These are phyloP conservation scores for Rhizoctonia solani DNA, from an alignment of 1,284 basidiomycete genomes.

Conservation along the genomic window DNA sequence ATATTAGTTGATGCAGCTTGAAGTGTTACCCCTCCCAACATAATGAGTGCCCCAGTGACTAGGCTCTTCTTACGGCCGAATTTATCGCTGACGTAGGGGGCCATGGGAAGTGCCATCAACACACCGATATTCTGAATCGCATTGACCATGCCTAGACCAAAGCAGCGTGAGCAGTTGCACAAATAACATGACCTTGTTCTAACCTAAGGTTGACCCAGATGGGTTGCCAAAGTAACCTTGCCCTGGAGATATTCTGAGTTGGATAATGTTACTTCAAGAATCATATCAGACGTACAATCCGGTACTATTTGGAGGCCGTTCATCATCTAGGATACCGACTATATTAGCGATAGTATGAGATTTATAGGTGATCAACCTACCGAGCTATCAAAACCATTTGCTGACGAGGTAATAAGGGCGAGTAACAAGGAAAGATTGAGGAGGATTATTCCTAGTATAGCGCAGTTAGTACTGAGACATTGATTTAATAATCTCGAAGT, in stretches of 20 bases:
- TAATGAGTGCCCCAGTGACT: conserved; percentile 61
- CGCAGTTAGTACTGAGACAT: neutral
- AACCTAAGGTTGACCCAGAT: conserved; percentile 57
- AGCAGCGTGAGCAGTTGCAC: neutral
- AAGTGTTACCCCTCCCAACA: conserved; percentile 61
- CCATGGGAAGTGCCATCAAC: conserved; percentile 58
- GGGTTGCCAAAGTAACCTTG: conserved; percentile 46
- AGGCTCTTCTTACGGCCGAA: conserved; percentile 60
- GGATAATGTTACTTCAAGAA: neutral
- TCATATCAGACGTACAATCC: conserved; percentile 7
- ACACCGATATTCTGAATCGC: conserved; percentile 66
- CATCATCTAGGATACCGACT: conserved; percentile 23
- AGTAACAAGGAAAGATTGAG: conserved; percentile 63
- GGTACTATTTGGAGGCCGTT: conserved; percentile 66
- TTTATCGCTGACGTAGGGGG: conserved; percentile 61
- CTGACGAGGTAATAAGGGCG: conserved; percentile 61
- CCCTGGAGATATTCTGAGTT: conserved; percentile 10
- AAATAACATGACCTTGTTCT: conserved; percentile 32
- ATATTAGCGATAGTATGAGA: neutral
- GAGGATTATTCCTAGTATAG: conserved; percentile 56
- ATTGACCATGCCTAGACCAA: conserved; percentile 59
- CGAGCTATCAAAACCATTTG: conserved; percentile 34
- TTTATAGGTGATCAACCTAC: neutral
- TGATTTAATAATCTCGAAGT: neutral
- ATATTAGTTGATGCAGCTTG: conserved; percentile 57